phyloP scores from a whole-genome alignment of 352 stramenopile species.

The Pilasporangium apinafurcum region DNA sequence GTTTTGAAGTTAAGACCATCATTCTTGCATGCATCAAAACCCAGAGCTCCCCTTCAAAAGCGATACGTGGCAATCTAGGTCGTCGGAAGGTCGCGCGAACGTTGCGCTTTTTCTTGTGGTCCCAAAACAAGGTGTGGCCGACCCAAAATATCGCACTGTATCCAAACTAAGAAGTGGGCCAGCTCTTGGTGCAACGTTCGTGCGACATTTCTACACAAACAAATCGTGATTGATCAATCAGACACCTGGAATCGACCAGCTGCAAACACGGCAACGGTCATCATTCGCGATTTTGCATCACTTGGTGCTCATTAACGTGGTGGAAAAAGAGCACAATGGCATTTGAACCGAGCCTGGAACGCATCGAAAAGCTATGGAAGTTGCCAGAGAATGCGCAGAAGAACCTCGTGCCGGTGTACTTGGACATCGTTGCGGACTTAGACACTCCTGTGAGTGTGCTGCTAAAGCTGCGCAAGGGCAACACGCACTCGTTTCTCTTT shows the following conservation, averaged over 20 bases:
- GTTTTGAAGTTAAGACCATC: conserved; percentile 2
- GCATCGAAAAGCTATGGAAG: conserved; percentile 49
- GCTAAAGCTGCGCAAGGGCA: conserved; percentile 74
- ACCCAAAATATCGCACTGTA: conserved; percentile 1
- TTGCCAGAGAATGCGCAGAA: conserved; percentile 60
- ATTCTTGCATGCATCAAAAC: no score
- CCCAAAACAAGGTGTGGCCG: neutral
- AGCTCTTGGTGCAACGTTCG: conserved; percentile 2
- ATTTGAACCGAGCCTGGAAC: conserved; percentile 54
- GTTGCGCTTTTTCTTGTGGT: conserved; percentile 10
- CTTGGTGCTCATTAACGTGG: no score
- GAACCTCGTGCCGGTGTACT: conserved; percentile 83
- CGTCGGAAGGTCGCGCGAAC: no score
- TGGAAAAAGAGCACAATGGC: conserved; percentile 41
- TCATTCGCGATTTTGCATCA: neutral
- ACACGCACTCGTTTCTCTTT: conserved; percentile 84
- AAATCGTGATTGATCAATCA: no score
- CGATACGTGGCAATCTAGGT: no score
- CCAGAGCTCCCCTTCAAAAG: no score
- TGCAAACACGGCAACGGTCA: neutral
- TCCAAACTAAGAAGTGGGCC: no score
- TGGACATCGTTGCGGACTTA: conserved; percentile 79
- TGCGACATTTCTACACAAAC: conserved; percentile 6
- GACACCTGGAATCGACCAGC: no score
- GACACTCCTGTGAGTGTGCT: conserved; percentile 86